Conservation (phyloP, 2,329 filamentous ascomycete genomes). For the Plenodomus tracheiphilus region DNA sequence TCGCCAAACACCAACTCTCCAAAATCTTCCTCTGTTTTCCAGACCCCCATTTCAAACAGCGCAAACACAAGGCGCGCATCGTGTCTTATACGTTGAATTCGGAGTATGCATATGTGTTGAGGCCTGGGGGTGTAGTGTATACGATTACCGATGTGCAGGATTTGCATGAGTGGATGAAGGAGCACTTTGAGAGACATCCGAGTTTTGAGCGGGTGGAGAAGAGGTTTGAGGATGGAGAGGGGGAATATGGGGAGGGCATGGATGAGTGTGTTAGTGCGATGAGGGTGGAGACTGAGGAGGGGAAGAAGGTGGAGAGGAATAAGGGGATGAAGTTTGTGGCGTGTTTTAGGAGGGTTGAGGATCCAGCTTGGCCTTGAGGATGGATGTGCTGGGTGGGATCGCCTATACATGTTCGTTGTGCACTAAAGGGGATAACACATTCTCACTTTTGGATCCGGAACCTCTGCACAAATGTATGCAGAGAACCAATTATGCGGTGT, state of each 20-base stretch:
- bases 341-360: constrained; percentile 77
- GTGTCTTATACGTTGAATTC: constrained; percentile 85
- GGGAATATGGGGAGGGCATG: constrained; percentile 66
- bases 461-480: too few species aligned
- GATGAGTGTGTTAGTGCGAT: constrained; percentile 76
- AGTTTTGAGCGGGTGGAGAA: constrained; percentile 73
- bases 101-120: constrained; percentile 88
- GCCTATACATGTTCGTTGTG: not conserved
- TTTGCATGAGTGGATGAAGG: constrained; percentile 89
- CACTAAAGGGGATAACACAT: not conserved
- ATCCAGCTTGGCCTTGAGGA: constrained; percentile 82
- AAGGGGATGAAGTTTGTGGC: constrained; percentile 89
- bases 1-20: constrained; percentile 74
- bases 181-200: constrained; percentile 76
- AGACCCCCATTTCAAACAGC: constrained; percentile 95
- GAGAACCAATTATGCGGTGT: too few species aligned
- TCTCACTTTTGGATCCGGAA: too few species aligned
- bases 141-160: constrained; percentile 98
- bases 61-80: constrained; percentile 96
- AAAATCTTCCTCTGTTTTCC: constrained; percentile 99
- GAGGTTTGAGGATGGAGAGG: constrained; percentile 61
- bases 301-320: constrained; percentile 93
- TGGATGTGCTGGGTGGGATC: not conserved
- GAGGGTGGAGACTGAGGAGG: constrained; percentile 88
- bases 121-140: constrained; percentile 84